Evolutionary conservation across 768 basidiomycete species (phyloP), one percentile per base, ranked within the genome.

Genomic region (Artomyces pyxidatus): DNA sequence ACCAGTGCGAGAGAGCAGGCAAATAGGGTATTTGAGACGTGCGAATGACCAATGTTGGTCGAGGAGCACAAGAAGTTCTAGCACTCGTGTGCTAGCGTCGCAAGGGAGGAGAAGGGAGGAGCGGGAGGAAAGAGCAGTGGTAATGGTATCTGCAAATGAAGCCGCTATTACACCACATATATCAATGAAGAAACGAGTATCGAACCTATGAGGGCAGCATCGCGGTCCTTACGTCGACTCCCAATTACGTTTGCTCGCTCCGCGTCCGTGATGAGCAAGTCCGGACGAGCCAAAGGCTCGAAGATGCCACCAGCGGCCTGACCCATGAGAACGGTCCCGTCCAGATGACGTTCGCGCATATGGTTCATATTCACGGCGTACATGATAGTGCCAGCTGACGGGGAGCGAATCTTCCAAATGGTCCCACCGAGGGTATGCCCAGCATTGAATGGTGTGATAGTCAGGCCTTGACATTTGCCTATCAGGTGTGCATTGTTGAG

Each of bases 331-430:
- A 95, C 85, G 1, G 94, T 94, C 29, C 92, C 92, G 56, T 98
- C 93, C 26, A 99, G 73, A 69, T 97, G 95, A 29, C 94, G 80
- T 63, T 99, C 96, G 47, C 81, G 80, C 78, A 91, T 94, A 65
- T 99, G 96, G 64, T 98, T 98, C 71, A 97, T 74, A 57, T 92
- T 80, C 16, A 97, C 89, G 8, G 93, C 93, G 62, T 99, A 97
- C 22, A 98, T 71, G 28, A 98, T 85, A 3, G 96, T 97, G 3
- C 94, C 95, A 10, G 90, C 89, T 0, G 93, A 92, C 2, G 96
- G 93, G 0, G 94, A 97, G n/a, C 96, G 83, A 53, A 99, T 87
- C 63, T 97, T 97, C 93, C 93, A 98, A 54, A 99, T 88, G 5
- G 94, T 91, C 38, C 95, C 96, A 52, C 96, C 96, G 14, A 99